phyloP scores from a whole-genome alignment of 129 eudicot species.

The Pseudognaphalium luteoalbum region DNA sequence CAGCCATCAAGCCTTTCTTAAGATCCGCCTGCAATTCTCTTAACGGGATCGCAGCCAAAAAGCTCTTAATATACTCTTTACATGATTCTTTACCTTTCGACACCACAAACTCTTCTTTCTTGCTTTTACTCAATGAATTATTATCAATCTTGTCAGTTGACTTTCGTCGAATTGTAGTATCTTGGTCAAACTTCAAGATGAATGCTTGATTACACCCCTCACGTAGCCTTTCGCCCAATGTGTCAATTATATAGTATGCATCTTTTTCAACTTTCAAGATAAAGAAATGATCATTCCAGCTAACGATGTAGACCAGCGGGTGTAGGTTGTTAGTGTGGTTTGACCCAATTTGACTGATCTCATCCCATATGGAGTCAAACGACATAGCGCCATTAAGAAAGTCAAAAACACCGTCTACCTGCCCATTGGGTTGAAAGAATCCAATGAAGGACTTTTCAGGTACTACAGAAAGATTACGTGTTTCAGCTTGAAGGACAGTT shows the following conservation, averaged over 20 bases:
- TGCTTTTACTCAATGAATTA: background rate
- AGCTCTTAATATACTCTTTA: constrained; percentile 79
- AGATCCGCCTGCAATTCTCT: constrained; percentile 72
- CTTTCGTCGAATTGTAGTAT: constrained; percentile 38
- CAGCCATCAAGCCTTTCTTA: constrained; percentile 54
- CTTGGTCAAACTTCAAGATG: constrained; percentile 48
- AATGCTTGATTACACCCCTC: constrained; percentile 70
- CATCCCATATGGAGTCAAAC: constrained; percentile 62
- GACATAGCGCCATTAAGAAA: constrained; percentile 63
- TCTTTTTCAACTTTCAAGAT: constrained; percentile 49
- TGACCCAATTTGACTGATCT: constrained; percentile 36
- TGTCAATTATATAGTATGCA: constrained; percentile 62
- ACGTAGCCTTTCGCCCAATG: constrained; percentile 64
- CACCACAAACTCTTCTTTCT: constrained; percentile 27
- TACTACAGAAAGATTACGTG: constrained; percentile 39
- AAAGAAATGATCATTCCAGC: constrained; percentile 44
- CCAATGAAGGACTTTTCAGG: constrained; percentile 58
- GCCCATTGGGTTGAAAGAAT: constrained; percentile 46
- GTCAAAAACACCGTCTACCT: constrained; percentile 40
- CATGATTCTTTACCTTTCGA: constrained; percentile 72
- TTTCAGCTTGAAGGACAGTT: constrained; percentile 48
- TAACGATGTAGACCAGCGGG: constrained; percentile 51
- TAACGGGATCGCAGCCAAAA: constrained; percentile 79
- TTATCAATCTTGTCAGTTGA: background rate
- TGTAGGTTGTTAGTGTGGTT: constrained; percentile 24